Evolutionary conservation across 2,329 filamentous ascomycete species (phyloP), one percentile per base, ranked within the genome.

Genomic region (Colletotrichum lini): DNA sequence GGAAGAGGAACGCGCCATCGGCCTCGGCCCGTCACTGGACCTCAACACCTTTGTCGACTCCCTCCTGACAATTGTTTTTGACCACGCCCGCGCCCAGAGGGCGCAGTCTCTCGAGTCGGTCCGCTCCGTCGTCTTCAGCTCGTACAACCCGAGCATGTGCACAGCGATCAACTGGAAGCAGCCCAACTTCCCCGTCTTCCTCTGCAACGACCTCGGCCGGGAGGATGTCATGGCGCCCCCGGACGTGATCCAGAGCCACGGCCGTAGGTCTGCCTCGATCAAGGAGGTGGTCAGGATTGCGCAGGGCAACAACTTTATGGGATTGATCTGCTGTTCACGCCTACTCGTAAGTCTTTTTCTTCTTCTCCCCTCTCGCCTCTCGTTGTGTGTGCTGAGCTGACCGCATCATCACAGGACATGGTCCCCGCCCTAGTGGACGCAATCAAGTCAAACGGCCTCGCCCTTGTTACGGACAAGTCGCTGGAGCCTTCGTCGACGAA

Each of bases 141-240:
- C 94, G 26, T 98, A 96, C 82, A 98, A 97, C 79, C 87, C 94
- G 15, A 93, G 92, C 74, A 89, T 98, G 23, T 99, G 96, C 82
- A 97, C 94, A 18, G 95, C 96, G 6, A 84, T 99, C 76, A 99
- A 99, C 82, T 99, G 96, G 96, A 99, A 99, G 82, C 96, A 99
- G 81, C 96, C 96, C 2, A 99, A 98, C 79, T 99, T 98, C 80
- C 96, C 96, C 0, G 94, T 98, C 0, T 93, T 99, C 76, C 87
- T 98, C 57, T 98, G 95, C 84, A 98, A 98, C 80, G 95, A 98
- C 71, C 89, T 98, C 35, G 94, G 94, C 26, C 86, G 88, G 9
- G 89, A 91, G 71, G 87, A 86, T 38, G 79, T 82, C 26, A 81
- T 82, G 69, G 76, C 77, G 8, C 78, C 80, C 16, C 80, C 80